phyloP scores from a whole-genome alignment of 768 basidiomycete species.

The Mycena chlorophos region DNA sequence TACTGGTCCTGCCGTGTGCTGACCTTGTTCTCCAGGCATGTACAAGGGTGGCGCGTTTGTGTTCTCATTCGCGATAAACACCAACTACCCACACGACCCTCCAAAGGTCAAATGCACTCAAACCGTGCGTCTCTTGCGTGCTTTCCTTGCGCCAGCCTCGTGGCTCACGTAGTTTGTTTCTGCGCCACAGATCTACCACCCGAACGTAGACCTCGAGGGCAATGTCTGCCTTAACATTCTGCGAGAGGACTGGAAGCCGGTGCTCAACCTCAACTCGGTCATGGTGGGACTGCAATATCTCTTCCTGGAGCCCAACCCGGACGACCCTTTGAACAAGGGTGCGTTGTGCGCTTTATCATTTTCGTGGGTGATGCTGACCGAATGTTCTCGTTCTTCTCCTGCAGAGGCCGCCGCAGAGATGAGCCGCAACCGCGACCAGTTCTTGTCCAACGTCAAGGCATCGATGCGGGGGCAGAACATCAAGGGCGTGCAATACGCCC shows the following conservation, averaged over 20 bases:
- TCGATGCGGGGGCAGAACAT: slow-evolving; percentile 83
- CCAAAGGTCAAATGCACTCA: slow-evolving; percentile 98
- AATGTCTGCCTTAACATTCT: slow-evolving; percentile 99
- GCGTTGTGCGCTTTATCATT: slow-evolving; percentile 24
- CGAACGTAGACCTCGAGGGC: slow-evolving; percentile 96
- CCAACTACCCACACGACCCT: slow-evolving; percentile 98
- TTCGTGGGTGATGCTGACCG: slow-evolving; percentile 6
- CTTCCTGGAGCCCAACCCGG: slow-evolving; percentile 97
- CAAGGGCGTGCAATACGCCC: slow-evolving; percentile 79
- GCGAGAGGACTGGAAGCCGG: slow-evolving; percentile 99
- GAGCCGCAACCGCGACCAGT: slow-evolving; percentile 82
- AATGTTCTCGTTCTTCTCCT: slow-evolving; percentile 6
- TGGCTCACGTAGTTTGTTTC: too few species aligned
- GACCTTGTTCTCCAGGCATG: slow-evolving; percentile 65
- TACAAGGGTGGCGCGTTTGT: slow-evolving; percentile 93
- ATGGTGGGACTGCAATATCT: slow-evolving; percentile 99
- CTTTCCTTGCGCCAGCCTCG: background rate
- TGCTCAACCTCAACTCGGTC: slow-evolving; percentile 94
- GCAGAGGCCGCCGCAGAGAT: slow-evolving; percentile 96
- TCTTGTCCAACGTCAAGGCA: slow-evolving; percentile 79
- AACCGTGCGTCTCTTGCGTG: slow-evolving; percentile 57
- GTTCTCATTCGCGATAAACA: slow-evolving; percentile 95
- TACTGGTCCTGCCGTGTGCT: background rate
- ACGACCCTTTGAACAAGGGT: slow-evolving; percentile 99
- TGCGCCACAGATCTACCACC: slow-evolving; percentile 86